Evolutionary conservation across 345 rosid genomes (phyloP), one percentile per base, ranked within the genome.

Genomic region (Raphanus sativus): DNA sequence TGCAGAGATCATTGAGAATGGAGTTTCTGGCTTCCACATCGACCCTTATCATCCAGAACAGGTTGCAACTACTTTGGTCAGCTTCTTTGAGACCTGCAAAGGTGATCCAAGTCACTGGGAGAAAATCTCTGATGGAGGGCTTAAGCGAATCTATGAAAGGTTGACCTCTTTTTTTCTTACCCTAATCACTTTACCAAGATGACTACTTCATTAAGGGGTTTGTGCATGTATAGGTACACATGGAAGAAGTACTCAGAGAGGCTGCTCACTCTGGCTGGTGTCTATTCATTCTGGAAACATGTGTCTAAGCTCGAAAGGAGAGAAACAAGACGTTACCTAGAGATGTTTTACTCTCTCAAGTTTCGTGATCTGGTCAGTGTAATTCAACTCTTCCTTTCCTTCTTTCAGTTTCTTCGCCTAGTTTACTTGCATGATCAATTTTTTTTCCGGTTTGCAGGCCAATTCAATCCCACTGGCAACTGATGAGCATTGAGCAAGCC

Each of bases 171-270:
- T 77, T 16, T 67, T 12, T 2, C 17, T 73, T 71, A 28, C 6
- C n/a, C 2, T 34, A 15, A 17, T 54, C 4, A 1, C 34, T 56
- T 70, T 13, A 69, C 58, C 56, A 26, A 36, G 59, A 38, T 62
- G 24, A 55, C 2, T 60, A 36, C 58, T 38, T 70, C 0, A 59
- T 58, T 30, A 59, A 42, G 61, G 67, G 52, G 33, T 17, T 77
- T 67, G 17, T 36, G 25, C 32, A 34, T 70, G 70, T 70, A 66
- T 60, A 88, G 88, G 83, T 86, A 81, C 77, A 85, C 87, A 34
- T 85, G 91, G 87, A 81, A 88, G 84, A 86, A 80, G 62, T 88
- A 88, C 81, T 86, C 87, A 8, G 80, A 85, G 79, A 85, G 87
- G 77, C 84, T 88, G 56, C 79, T 86, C 62, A 84, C 87, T 2